A percentile compares a stretch with the other conserved stretches of the same genome.
phyloP scores from a whole-genome alignment of 257 asterid species.

The Solanum piurae region DNA sequence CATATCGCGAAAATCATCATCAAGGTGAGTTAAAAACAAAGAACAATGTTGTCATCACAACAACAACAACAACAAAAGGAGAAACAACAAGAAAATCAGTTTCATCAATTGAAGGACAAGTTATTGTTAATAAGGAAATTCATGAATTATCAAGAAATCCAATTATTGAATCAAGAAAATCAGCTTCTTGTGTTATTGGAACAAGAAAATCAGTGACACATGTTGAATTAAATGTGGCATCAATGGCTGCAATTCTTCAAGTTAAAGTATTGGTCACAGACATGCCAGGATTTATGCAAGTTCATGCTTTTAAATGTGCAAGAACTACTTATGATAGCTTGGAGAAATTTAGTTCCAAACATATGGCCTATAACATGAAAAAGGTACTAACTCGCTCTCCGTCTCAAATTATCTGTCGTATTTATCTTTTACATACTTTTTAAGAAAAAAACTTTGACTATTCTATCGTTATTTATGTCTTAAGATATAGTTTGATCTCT shows the following conservation, averaged over 20 bases:
- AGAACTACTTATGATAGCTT: slow-evolving; percentile 41
- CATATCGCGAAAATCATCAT: slow-evolving; percentile 20
- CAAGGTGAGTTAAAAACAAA: slow-evolving; percentile 2
- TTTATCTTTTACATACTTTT: not conserved
- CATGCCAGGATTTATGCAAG: slow-evolving; percentile 71
- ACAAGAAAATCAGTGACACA: slow-evolving; percentile 32
- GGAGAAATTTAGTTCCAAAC: slow-evolving; percentile 51
- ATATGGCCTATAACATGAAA: slow-evolving; percentile 53
- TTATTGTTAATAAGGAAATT: not conserved
- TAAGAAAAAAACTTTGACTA: not conserved
- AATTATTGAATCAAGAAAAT: slow-evolving; percentile 13
- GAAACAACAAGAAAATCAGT: slow-evolving; percentile 18
- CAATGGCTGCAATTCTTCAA: slow-evolving; percentile 37
- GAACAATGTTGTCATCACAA: not conserved
- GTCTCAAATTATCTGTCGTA: not conserved
- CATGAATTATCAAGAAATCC: not conserved
- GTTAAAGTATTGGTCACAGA: slow-evolving; percentile 57
- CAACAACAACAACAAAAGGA: not conserved
- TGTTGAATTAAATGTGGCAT: slow-evolving; percentile 27
- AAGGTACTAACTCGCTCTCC: slow-evolving; percentile 17
- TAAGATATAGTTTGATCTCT: not conserved
- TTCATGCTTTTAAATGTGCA: slow-evolving; percentile 62
- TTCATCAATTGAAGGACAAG: slow-evolving; percentile 1
- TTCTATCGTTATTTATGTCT: too few relatives aligned
- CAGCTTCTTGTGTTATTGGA: slow-evolving; percentile 13